These are phyloP conservation scores for Mycosarcoma maydis DNA, from an alignment of 1,284 basidiomycete genomes.

Conservation along the genomic window DNA sequence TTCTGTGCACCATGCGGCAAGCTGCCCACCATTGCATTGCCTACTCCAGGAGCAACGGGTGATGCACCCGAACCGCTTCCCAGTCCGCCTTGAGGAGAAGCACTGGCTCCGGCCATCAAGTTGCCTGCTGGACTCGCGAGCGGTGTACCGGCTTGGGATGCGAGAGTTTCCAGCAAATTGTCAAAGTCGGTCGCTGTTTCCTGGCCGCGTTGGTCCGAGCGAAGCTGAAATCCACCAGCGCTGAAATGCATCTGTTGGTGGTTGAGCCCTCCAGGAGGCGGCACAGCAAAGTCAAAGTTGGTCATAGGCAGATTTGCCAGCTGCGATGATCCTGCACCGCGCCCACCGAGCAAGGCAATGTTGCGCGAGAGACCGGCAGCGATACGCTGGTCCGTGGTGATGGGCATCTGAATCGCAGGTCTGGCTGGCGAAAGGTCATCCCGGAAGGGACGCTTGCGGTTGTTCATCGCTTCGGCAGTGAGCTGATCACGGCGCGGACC, in stretches of 20 bases:
- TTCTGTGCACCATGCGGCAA: slow-evolving; percentile 22
- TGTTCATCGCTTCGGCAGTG: slow-evolving; percentile 40
- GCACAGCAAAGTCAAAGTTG: slow-evolving; percentile 58
- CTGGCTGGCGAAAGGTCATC: slow-evolving; percentile 60
- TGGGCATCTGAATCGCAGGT: slow-evolving; percentile 50
- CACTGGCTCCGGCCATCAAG: slow-evolving; percentile 19
- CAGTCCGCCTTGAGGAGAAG: slow-evolving; percentile 33
- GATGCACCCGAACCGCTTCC: slow-evolving; percentile 41
- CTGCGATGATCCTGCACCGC: slow-evolving; percentile 22
- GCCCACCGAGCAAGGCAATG: slow-evolving; percentile 50
- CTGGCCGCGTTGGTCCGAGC: slow-evolving; percentile 2
- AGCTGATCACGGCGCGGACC: slow-evolving; percentile 48
- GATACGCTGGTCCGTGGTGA: slow-evolving; percentile 61
- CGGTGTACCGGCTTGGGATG: slow-evolving; percentile 42
- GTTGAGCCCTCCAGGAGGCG: slow-evolving; percentile 18
- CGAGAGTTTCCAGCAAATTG: slow-evolving; percentile 40
- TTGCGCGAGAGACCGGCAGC: slow-evolving; percentile 64
- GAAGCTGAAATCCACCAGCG: background rate
- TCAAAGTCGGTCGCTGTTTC: slow-evolving; percentile 36
- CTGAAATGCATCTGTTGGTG: slow-evolving; percentile 18
- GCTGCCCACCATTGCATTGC: slow-evolving; percentile 1
- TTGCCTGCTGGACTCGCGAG: slow-evolving; percentile 23
- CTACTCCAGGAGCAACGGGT: slow-evolving; percentile 9
- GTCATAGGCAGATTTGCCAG: slow-evolving; percentile 50
- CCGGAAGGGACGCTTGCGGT: slow-evolving; percentile 59